Evolutionary conservation across 202 grass and related monocot genomes (phyloP), one percentile per base, ranked within the genome.

Genomic region (Schoenoplectus tabernaemontani): DNA sequence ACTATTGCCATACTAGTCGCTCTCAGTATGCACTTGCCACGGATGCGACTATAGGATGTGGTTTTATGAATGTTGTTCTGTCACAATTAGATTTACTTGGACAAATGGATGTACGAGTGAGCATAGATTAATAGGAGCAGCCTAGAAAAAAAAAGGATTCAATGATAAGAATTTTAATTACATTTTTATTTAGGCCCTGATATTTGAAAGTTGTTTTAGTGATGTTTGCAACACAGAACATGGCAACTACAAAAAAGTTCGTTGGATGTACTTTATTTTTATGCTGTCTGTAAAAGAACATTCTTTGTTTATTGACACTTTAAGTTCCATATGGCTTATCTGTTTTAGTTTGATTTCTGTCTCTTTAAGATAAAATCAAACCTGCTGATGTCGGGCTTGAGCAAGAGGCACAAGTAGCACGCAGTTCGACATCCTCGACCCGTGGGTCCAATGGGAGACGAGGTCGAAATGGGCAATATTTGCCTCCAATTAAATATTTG

Each of bases 301-400:
- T 30, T 72, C 46, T 33, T 62, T 78, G 9, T 28, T 20, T 59
- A 23, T 19, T 61, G 36, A 42, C 20, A 33, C 28, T 54, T 34
- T 19, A 61, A 61, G 61, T 23, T 26, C 11, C 17, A 23, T 60
- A 46, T 20, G 6, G 26, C 24, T 48, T 73, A 73, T 41, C 43
- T 73, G 43, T 11, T 87, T 17, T 71, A 32, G 22, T 85, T 47
- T 87, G 20, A 13, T 50, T 74, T 70, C 22, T 53, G 46, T 67
- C 17, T 36, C 46, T 84, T 50, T 8, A 78, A 98, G 95, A 98
- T 76, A 87, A 73, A 62, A 92, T 98, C 67, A 83, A 78, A 59
- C 86, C 95, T 59, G 71, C 83, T 56, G 91, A 94, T 83, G 86
- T 97, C 57, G 95, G 91, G 59, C 89, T 97, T 71, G 88, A 92